Percentiles rank a stretch among this genome's conserved stretches.
These are phyloP conservation scores for Cymbidium sinense DNA, from an alignment of 106 monocot species.

Conservation along the genomic window DNA sequence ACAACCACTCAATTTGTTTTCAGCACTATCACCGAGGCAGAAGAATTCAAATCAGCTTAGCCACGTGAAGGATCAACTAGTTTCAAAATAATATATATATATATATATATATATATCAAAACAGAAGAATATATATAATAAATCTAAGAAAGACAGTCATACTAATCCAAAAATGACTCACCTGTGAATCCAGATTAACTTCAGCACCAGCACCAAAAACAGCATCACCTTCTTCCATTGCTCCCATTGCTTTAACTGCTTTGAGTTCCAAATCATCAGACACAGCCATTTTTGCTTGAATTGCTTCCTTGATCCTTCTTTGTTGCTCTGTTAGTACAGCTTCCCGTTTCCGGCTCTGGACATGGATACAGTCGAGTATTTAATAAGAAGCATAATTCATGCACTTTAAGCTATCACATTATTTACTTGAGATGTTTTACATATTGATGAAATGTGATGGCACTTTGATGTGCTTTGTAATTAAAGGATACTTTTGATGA, in stretches of 20 bases:
- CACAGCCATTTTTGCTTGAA: slow-evolving; percentile 33
- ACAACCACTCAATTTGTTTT: background rate
- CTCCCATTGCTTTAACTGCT: slow-evolving; percentile 96
- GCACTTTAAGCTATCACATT: background rate
- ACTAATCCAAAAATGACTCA: too few relatives aligned
- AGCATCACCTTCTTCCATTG: slow-evolving; percentile 96
- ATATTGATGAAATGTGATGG: background rate
- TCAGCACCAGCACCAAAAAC: slow-evolving; percentile 85
- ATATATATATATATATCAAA: too few relatives aligned
- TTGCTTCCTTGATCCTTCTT: slow-evolving; percentile 61
- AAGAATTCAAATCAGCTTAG: background rate
- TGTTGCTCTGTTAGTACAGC: slow-evolving; percentile 60
- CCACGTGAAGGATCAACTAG: too few relatives aligned
- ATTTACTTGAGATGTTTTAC: background rate
- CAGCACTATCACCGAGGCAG: background rate
- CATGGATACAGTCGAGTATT: background rate
- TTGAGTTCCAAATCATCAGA: slow-evolving; percentile 85
- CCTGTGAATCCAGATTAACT: slow-evolving; percentile 93
- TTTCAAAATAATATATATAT: too few relatives aligned
- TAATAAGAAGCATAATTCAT: background rate
- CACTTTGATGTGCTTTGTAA: too few relatives aligned
- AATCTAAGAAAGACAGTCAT: background rate
- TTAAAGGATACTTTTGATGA: background rate
- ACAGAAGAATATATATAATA: too few relatives aligned
- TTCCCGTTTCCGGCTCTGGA: slow-evolving; percentile 67